phyloP scores from a whole-genome alignment of 2,329 filamentous ascomycete species.

The Aspergillus latus region DNA sequence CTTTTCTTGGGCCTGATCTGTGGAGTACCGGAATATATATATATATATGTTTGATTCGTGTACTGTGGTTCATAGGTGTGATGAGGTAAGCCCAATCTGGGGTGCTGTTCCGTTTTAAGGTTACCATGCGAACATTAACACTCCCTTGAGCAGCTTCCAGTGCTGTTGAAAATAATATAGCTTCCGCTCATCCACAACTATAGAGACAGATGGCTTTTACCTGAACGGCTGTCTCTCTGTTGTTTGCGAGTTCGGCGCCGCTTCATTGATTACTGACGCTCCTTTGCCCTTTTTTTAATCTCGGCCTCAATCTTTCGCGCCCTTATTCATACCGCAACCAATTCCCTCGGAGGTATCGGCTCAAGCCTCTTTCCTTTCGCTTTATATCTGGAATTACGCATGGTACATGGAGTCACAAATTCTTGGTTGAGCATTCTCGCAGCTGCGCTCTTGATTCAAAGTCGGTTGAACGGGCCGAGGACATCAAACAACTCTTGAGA shows the following conservation, averaged over 20 bases:
- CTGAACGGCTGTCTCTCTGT: not conserved
- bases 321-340: not conserved
- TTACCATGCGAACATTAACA: constrained; percentile 8
- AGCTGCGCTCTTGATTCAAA: constrained; percentile 1
- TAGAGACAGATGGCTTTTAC: constrained; percentile 13
- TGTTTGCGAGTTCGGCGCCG: constrained; percentile 3
- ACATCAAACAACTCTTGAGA: not conserved
- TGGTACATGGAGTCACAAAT: constrained; percentile 10
- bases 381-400: not conserved
- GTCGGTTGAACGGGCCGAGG: not conserved
- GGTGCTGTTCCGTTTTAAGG: not conserved
- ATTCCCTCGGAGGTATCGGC: not conserved
- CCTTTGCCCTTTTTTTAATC: constrained; percentile 2
- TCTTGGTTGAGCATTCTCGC: not conserved
- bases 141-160: constrained; percentile 18
- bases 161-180: constrained; percentile 14
- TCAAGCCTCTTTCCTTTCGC: not conserved
- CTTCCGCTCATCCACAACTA: constrained; percentile 11
- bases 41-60: not conserved
- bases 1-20: no score
- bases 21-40: constrained; percentile 3
- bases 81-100: constrained; percentile 10
- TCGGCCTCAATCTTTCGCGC: not conserved
- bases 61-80: constrained; percentile 2
- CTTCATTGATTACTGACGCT: constrained; percentile 10